phyloP scores from a whole-genome alignment of 2,329 filamentous ascomycete species.

The Colletotrichum neosansevieriae region DNA sequence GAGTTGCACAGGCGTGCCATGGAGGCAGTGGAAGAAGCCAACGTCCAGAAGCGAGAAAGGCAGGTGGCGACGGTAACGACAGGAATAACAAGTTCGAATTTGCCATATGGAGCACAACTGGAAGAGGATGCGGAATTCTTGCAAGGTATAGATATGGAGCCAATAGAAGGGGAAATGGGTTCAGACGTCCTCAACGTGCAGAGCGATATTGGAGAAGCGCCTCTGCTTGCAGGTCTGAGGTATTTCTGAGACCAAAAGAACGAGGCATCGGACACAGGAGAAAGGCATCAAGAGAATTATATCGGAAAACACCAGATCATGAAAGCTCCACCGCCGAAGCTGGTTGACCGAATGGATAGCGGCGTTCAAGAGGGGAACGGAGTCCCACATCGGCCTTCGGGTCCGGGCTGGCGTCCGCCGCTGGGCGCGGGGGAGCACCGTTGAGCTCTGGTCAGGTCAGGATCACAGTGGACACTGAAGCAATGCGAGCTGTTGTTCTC shows the following conservation, averaged over 20 bases:
- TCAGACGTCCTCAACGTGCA: neutral
- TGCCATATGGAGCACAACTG: conserved; percentile 29
- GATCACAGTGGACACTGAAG: too few species aligned
- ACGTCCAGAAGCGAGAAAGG: conserved; percentile 10
- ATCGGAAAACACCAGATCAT: too few species aligned
- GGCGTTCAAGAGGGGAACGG: neutral
- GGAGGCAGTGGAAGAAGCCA: conserved; percentile 30
- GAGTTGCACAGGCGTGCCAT: conserved; percentile 39
- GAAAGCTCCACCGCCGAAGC: too few species aligned
- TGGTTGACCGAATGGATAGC: too few species aligned
- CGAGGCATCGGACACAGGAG: neutral
- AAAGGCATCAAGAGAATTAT: neutral
- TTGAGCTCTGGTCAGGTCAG: too few species aligned
- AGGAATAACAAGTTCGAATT: conserved; percentile 1
- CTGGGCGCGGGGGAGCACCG: neutral
- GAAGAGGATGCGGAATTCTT: conserved; percentile 34
- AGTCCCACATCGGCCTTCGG: neutral
- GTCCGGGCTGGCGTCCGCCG: too few species aligned
- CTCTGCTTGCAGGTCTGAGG: neutral
- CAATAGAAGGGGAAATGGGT: neutral
- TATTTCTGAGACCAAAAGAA: neutral
- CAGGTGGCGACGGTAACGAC: conserved; percentile 15
- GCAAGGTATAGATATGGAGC: neutral
- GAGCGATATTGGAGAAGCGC: neutral
- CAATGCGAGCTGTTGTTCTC: too few species aligned